Evolutionary conservation across 176 grass and related monocot species (phyloP).

Genomic region (Carex myosuroides): DNA sequence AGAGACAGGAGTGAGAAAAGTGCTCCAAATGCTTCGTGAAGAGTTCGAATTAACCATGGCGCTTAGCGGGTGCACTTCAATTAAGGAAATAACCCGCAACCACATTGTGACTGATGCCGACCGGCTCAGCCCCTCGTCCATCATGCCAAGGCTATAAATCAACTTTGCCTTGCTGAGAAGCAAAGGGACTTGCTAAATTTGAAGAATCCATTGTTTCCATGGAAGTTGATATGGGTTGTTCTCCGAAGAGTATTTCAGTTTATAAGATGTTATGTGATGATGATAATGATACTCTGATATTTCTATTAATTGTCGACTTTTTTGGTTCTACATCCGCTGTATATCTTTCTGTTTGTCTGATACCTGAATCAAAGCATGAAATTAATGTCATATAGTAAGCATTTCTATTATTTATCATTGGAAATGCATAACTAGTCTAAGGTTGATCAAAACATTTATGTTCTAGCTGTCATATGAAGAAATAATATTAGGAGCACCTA

Average conservation of each 20-base stretch:
- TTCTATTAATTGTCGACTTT: not conserved
- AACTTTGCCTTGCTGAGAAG: not conserved
- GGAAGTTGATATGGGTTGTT: not conserved
- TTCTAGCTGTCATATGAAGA: not conserved
- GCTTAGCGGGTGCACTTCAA: conserved; percentile 78
- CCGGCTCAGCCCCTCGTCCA: conserved; percentile 34
- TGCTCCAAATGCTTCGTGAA: conserved; percentile 76
- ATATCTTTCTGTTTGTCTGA: conserved; percentile 15
- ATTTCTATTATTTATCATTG: not conserved
- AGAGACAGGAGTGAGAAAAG: conserved; percentile 63
- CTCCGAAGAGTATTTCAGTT: conserved; percentile 8
- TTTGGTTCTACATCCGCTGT: not conserved
- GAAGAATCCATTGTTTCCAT: not conserved
- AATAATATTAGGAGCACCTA: not conserved
- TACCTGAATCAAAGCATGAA: conserved; percentile 5
- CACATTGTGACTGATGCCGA: conserved; percentile 78
- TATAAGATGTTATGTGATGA: conserved; percentile 15
- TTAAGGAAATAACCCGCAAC: conserved; percentile 87
- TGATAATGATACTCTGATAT: conserved; percentile 11
- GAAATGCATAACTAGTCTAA: not conserved
- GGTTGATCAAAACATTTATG: not conserved
- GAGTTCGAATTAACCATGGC: conserved; percentile 96
- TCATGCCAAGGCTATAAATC: conserved; percentile 50
- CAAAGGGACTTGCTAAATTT: not conserved
- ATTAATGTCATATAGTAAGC: not conserved